Conservation (phyloP, 2,329 filamentous ascomycete genomes). For the Alternaria angustiovoidea region DNA sequence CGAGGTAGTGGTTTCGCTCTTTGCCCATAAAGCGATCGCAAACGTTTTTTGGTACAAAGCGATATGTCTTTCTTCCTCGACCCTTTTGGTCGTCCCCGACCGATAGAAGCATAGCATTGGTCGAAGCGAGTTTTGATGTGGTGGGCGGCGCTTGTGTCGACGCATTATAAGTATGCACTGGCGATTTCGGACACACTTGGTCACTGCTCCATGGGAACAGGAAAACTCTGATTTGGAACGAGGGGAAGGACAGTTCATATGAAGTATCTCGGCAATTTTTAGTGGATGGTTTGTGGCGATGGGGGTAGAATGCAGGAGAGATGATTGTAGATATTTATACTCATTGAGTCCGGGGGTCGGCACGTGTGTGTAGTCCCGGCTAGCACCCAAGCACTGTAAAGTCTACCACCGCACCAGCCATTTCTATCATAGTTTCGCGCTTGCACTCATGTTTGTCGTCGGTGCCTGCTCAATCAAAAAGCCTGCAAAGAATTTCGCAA, state of each 20-base stretch:
- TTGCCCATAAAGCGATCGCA: neutral
- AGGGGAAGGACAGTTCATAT: no score
- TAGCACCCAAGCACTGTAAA: neutral
- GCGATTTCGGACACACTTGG: neutral
- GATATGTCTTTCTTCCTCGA: neutral
- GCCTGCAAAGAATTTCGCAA: slow-evolving; percentile 35
- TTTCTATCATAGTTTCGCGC: neutral
- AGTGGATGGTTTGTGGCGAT: neutral
- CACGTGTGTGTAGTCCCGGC: neutral
- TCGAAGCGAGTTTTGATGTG: neutral
- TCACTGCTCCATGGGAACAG: neutral
- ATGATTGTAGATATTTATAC: neutral
- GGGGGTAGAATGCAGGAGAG: neutral
- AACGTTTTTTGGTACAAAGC: neutral
- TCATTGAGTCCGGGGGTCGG: neutral
- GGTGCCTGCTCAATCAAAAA: slow-evolving; percentile 15
- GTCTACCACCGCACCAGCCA: neutral
- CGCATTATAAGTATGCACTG: no score
- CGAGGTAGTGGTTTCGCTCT: neutral
- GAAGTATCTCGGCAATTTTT: no score
- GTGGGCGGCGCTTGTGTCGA: neutral
- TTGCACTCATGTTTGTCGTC: no score
- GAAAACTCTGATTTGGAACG: no score
- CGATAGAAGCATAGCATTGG: no score
- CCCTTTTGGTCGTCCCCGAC: neutral